These are phyloP conservation scores for Verticillium klebahnii DNA, from an alignment of 2,329 filamentous ascomycete genomes.

Conservation along the genomic window DNA sequence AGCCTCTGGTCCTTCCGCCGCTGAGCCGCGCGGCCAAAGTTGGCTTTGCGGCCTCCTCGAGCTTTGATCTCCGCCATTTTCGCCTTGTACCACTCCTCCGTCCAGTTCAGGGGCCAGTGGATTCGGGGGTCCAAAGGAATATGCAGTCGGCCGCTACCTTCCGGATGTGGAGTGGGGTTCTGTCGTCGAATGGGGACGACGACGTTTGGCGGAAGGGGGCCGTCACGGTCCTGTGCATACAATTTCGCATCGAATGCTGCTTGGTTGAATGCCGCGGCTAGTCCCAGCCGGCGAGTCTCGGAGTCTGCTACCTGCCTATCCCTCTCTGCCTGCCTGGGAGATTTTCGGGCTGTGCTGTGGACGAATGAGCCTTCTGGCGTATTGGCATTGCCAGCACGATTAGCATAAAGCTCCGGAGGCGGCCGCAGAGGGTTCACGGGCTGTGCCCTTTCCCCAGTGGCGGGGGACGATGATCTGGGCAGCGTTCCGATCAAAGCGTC, in stretches of 20 bases:
- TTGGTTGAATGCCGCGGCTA: constrained; percentile 9
- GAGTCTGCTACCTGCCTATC: neutral
- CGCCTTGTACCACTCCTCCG: constrained; percentile 37
- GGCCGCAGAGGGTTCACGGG: too few relatives aligned
- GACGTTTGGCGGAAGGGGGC: constrained; percentile 9
- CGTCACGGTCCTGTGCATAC: constrained; percentile 10
- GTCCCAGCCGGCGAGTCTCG: constrained; percentile 3
- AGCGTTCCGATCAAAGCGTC: neutral
- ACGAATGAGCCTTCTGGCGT: neutral
- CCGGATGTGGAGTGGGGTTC: constrained; percentile 3
- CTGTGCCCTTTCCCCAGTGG: neutral
- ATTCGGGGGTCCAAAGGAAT: constrained; percentile 45
- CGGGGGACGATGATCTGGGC: neutral
- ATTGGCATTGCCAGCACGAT: neutral
- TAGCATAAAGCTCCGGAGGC: neutral
- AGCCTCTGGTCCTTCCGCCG: constrained; percentile 28
- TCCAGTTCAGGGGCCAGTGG: constrained; percentile 38
- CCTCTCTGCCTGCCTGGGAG: neutral
- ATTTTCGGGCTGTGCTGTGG: neutral
- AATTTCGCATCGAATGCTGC: constrained; percentile 13
- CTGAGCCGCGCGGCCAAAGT: constrained; percentile 40
- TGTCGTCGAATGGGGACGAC: neutral
- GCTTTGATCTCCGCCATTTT: constrained; percentile 46
- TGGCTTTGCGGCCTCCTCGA: constrained; percentile 44
- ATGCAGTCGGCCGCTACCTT: constrained; percentile 30